Percentiles rank a stretch among this genome's conserved stretches.
These are phyloP conservation scores for Penicillium paxilli DNA, from an alignment of 495 filamentous ascomycete species.

Conservation along the genomic window DNA sequence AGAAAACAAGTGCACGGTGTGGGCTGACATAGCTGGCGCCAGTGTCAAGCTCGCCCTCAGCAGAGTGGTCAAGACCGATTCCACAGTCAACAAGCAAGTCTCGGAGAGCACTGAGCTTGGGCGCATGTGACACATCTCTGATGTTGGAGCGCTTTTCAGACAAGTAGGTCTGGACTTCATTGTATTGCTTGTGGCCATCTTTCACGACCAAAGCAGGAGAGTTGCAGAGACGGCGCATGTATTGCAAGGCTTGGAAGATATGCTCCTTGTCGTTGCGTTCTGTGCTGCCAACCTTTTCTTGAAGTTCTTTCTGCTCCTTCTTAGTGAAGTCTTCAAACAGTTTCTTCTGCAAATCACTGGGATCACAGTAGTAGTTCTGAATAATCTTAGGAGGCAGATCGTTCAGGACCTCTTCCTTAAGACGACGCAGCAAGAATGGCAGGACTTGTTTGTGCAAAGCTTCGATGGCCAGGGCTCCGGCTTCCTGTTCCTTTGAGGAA, in stretches of 20 bases:
- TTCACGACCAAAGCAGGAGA: constrained; percentile 95
- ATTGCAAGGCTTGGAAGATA: constrained; percentile 98
- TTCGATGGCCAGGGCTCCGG: constrained; percentile 92
- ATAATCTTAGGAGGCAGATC: constrained; percentile 97
- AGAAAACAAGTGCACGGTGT: constrained; percentile 95
- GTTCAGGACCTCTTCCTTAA: constrained; percentile 97
- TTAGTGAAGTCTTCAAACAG: constrained; percentile 95
- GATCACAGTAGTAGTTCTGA: constrained; percentile 99
- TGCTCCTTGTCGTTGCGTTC: constrained; percentile 95
- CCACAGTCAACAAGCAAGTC: constrained; percentile 94
- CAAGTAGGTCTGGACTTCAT: constrained; percentile 74
- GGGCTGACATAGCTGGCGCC: constrained; percentile 84
- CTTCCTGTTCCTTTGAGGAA: constrained; percentile 97
- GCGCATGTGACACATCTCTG: constrained; percentile 83
- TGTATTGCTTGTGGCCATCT: constrained; percentile 87
- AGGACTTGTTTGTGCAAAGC: constrained; percentile 97
- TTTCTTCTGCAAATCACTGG: constrained; percentile 90
- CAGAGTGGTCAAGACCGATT: constrained; percentile 68
- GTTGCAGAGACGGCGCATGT: constrained; percentile 99
- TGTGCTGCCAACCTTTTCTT: constrained; percentile 69
- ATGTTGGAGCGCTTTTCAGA: constrained; percentile 68
- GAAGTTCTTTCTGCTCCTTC: constrained; percentile 82
- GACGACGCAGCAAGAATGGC: constrained; percentile 90
- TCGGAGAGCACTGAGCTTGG: constrained; percentile 84
- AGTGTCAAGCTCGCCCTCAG: constrained; percentile 58